Percentiles rank a stretch among this genome's conserved stretches.
These are phyloP conservation scores for Cucumis melo DNA, from an alignment of 306 rosid species.

Conservation along the genomic window DNA sequence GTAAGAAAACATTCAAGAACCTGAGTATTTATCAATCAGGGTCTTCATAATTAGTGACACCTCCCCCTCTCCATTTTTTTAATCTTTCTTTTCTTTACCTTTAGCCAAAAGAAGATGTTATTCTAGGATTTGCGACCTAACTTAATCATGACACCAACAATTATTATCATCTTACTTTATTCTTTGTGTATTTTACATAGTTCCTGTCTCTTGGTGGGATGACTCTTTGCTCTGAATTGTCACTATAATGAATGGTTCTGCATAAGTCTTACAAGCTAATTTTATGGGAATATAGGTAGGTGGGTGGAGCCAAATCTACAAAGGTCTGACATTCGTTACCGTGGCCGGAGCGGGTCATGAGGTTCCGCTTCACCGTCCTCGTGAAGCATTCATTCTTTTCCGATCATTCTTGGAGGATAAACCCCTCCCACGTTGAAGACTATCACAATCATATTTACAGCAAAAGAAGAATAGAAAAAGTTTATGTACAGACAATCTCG, in stretches of 20 bases:
- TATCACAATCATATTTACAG: constrained; percentile 18
- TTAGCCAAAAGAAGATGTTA: background rate
- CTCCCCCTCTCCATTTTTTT: background rate
- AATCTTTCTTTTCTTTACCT: background rate
- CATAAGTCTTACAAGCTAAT: constrained; percentile 10
- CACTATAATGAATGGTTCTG: background rate
- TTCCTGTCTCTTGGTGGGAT: background rate
- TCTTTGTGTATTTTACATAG: background rate
- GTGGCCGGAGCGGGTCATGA: constrained; percentile 91
- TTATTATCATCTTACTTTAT: background rate
- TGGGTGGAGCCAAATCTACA: constrained; percentile 85
- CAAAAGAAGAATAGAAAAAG: constrained; percentile 13
- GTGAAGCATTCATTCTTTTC: constrained; percentile 75
- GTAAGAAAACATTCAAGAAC: no score
- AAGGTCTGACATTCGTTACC: constrained; percentile 75
- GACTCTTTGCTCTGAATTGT: background rate
- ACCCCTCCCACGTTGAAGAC: constrained; percentile 37
- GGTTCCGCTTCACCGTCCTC: constrained; percentile 89
- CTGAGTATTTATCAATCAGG: no score
- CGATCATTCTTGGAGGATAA: constrained; percentile 78
- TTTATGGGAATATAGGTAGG: constrained; percentile 44
- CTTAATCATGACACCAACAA: background rate
- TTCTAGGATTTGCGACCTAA: constrained; percentile 4
- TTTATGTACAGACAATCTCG: constrained; percentile 10
- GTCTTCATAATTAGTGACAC: background rate